Evolutionary conservation across 148 eudicot species (phyloP).

Genomic region (Cornus kousa): DNA sequence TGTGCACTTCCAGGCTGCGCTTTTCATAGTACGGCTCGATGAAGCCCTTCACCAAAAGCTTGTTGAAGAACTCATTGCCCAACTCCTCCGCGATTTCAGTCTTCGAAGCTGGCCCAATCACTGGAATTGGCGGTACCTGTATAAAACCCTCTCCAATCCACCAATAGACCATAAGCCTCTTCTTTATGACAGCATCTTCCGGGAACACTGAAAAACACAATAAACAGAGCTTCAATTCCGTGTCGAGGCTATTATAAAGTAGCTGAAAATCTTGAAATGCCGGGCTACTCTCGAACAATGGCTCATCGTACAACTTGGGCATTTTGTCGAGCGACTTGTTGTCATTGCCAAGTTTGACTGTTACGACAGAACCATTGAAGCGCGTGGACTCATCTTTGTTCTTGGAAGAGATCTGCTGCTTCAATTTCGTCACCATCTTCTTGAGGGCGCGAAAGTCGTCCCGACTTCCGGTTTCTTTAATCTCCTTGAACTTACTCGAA

Average conservation of each 20-base stretch:
- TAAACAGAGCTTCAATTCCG: constrained; percentile 21
- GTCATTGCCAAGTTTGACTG: neutral
- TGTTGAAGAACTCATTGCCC: constrained; percentile 18
- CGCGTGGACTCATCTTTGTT: neutral
- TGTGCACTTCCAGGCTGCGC: constrained; percentile 12
- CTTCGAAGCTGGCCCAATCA: too few species aligned
- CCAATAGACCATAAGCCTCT: constrained; percentile 37
- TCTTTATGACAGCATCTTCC: constrained; percentile 17
- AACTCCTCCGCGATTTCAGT: constrained; percentile 8
- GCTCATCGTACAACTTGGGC: constrained; percentile 16
- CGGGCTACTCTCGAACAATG: constrained; percentile 8
- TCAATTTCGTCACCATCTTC: constrained; percentile 15
- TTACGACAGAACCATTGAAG: neutral
- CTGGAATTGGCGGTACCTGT: neutral
- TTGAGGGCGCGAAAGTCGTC: constrained; percentile 21
- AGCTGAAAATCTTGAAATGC: constrained; percentile 16
- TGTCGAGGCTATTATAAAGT: constrained; percentile 8
- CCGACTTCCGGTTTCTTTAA: neutral
- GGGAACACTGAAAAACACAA: constrained; percentile 32
- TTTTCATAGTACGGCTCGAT: constrained; percentile 15
- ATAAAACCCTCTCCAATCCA: constrained; percentile 48
- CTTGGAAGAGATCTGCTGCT: constrained; percentile 18
- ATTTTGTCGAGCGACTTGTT: neutral
- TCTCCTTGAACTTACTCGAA: neutral
- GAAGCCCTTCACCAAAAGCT: constrained; percentile 23